These are phyloP conservation scores for Iberis pinnata DNA, from an alignment of 345 rosid species.

Conservation along the genomic window DNA sequence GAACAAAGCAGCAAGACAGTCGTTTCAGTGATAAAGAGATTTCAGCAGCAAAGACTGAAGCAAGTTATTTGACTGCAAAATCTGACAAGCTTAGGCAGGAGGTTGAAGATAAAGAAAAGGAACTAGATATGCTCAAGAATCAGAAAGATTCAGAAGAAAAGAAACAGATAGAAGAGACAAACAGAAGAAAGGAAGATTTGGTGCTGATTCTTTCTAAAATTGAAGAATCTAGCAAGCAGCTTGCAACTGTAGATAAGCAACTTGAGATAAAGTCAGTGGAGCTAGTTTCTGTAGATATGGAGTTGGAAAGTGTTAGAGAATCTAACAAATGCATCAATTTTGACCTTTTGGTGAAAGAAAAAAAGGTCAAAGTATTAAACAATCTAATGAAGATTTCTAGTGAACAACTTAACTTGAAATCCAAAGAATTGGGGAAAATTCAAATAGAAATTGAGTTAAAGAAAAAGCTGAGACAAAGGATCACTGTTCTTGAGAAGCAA, in stretches of 20 bases:
- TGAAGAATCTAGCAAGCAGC: slow-evolving; percentile 4
- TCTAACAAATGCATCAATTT: background rate
- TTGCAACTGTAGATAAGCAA: background rate
- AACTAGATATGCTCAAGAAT: slow-evolving; percentile 6
- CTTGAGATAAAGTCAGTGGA: background rate
- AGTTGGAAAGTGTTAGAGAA: slow-evolving; percentile 11
- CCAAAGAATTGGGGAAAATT: slow-evolving; percentile 2
- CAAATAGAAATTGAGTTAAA: slow-evolving; percentile 3
- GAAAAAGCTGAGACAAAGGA: slow-evolving; percentile 15
- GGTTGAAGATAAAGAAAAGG: slow-evolving; percentile 9
- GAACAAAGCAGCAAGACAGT: too few relatives aligned
- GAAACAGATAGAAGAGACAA: slow-evolving; percentile 5
- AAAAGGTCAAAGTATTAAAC: slow-evolving; percentile 9
- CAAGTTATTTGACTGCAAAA: background rate
- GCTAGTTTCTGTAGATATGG: slow-evolving; percentile 1
- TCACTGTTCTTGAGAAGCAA: slow-evolving; percentile 11
- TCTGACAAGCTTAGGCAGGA: slow-evolving; percentile 13
- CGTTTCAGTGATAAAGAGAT: too few relatives aligned
- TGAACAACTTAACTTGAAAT: slow-evolving; percentile 11
- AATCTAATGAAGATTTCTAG: background rate
- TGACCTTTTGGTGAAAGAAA: slow-evolving; percentile 4
- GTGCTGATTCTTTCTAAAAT: background rate
- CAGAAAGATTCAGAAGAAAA: slow-evolving; percentile 10
- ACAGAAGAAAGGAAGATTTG: slow-evolving; percentile 1
- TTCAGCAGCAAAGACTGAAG: slow-evolving; percentile 5